Conservation (phyloP, 768 basidiomycete species). For the Panaeolus cyanescens region DNA sequence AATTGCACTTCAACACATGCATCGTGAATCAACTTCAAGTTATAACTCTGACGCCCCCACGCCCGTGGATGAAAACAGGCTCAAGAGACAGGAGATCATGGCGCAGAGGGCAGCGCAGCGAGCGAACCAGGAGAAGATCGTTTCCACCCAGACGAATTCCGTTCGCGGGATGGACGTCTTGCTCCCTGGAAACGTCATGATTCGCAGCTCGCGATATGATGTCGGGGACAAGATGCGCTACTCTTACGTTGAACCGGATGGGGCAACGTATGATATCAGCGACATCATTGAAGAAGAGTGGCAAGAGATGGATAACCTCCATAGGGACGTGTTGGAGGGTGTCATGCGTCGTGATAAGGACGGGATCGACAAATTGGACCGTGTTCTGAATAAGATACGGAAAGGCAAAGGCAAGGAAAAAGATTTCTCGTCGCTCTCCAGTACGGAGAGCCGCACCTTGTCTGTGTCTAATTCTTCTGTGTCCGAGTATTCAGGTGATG, state of each 20-base stretch:
- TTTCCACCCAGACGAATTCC: constrained; percentile 80
- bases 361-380: constrained; percentile 68
- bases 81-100: constrained; percentile 80
- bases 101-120: constrained; percentile 87
- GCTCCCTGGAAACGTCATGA: constrained; percentile 79
- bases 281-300: constrained; percentile 92
- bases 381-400: constrained; percentile 76
- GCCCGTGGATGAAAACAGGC: constrained; percentile 26
- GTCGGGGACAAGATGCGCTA: constrained; percentile 79
- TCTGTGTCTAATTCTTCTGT: constrained; percentile 31
- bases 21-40: constrained; percentile 70
- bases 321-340: constrained; percentile 69
- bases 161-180: constrained; percentile 88
- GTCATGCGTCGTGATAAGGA: constrained; percentile 60
- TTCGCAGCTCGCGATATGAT: constrained; percentile 82
- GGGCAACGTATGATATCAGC: constrained; percentile 91
- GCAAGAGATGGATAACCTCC: constrained; percentile 47
- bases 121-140: constrained; percentile 83
- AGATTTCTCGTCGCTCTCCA: constrained; percentile 26
- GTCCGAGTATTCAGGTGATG: constrained; percentile 63
- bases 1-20: constrained; percentile 72
- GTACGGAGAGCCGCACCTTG: constrained; percentile 27
- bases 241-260: constrained; percentile 90
- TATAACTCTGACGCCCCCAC: constrained; percentile 47
- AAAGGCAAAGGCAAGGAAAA: constrained; percentile 52